Evolutionary conservation across 768 basidiomycete genomes (phyloP).

Genomic region (Bullera alba): DNA sequence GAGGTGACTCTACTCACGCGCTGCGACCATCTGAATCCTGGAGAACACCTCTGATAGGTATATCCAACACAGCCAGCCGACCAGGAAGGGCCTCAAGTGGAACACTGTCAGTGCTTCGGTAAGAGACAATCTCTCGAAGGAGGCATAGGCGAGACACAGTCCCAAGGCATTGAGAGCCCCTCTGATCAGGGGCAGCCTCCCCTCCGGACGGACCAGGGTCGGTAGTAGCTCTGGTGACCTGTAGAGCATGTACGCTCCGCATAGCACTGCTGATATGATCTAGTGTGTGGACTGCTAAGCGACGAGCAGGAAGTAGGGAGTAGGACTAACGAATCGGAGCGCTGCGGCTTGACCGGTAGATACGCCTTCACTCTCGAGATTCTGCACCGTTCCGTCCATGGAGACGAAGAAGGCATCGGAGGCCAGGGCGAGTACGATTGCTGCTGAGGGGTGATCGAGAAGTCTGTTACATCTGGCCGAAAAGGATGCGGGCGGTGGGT

Average conservation of each 20-base stretch:
- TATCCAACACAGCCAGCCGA: not conserved
- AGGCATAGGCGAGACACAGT: not conserved
- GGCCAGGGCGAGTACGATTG: not conserved
- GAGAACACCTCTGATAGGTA: not conserved
- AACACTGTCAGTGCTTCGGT: not conserved
- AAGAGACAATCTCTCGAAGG: not conserved
- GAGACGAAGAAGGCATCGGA: not conserved
- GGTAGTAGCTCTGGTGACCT: not conserved
- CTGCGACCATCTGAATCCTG: not conserved
- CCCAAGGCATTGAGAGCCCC: not conserved
- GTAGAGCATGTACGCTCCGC: not conserved
- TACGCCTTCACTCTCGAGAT: not conserved
- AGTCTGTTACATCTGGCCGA: not conserved
- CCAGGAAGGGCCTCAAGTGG: not conserved
- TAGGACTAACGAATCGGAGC: not conserved
- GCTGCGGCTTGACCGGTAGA: not conserved
- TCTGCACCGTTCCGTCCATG: not conserved
- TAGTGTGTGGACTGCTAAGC: not conserved
- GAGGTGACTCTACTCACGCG: not conserved
- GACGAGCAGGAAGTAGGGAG: not conserved
- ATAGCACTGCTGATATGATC: not conserved
- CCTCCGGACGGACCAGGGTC: not conserved
- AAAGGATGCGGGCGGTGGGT: not conserved
- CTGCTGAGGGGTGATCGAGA: not conserved
- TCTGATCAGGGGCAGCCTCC: not conserved